Evolutionary conservation across 2,329 filamentous ascomycete genomes (phyloP).

Genomic region (Bretziella fagacearum): DNA sequence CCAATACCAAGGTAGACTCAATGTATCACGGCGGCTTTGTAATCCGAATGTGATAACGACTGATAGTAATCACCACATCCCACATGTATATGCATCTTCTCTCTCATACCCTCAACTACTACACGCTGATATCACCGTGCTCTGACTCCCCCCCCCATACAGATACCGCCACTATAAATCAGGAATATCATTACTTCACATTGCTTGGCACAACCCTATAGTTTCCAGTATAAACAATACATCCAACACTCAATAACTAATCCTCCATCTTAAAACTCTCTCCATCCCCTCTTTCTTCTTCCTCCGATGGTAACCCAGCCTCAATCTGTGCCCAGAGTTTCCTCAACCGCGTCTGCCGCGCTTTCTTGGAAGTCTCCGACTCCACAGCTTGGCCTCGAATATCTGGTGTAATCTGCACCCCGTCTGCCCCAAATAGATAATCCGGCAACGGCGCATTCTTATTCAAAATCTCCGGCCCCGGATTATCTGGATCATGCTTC

Average conservation of each 20-base stretch:
- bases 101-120: neutral
- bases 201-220: neutral
- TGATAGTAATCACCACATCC: no score
- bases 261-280: neutral
- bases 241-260: neutral
- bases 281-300: conserved; percentile 17
- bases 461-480: conserved; percentile 13
- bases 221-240: neutral
- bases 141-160: no score
- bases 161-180: no score
- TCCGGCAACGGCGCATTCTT: conserved; percentile 23
- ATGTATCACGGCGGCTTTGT: no score
- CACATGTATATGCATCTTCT: neutral
- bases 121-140: neutral
- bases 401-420: conserved; percentile 42
- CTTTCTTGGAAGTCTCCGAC: conserved; percentile 28
- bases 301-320: conserved; percentile 25
- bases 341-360: conserved; percentile 29
- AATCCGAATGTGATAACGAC: no score
- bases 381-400: conserved; percentile 36
- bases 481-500: conserved; percentile 9
- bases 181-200: neutral
- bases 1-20: no score
- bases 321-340: conserved; percentile 28
- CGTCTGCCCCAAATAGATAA: conserved; percentile 35